phyloP scores from a whole-genome alignment of 768 basidiomycete species.

The Lentinus tigrinus region DNA sequence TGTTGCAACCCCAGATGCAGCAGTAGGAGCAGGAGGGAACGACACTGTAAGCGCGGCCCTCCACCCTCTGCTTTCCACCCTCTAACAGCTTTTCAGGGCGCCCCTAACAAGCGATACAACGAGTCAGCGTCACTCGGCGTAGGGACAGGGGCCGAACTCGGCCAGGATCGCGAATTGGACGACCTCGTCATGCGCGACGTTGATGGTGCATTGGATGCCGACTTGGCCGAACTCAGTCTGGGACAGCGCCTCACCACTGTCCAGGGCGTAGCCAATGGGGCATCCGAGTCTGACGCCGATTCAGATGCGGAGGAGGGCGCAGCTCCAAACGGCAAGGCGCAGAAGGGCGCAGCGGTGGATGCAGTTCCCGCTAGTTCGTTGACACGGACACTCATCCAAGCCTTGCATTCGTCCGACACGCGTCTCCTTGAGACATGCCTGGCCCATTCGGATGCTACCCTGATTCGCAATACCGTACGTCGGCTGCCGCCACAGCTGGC shows the following conservation, averaged over 20 bases:
- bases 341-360: conserved; percentile 32
- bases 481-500: conserved; percentile 85
- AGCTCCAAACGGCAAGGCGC: conserved; percentile 18
- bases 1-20: conserved; percentile 33
- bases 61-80: background rate
- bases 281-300: conserved; percentile 38
- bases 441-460: conserved; percentile 71
- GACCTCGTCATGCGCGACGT: conserved; percentile 48
- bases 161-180: conserved; percentile 53
- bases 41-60: conserved; percentile 7
- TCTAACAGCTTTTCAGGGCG: conserved; percentile 30
- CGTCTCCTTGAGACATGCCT: conserved; percentile 85
- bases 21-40: conserved; percentile 31
- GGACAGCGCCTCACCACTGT: conserved; percentile 86
- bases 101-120: conserved; percentile 62
- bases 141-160: conserved; percentile 63
- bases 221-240: conserved; percentile 87
- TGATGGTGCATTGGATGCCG: conserved; percentile 74
- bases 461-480: conserved; percentile 86
- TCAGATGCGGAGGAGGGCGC: conserved; percentile 46
- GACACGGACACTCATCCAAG: conserved; percentile 92
- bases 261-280: conserved; percentile 45
- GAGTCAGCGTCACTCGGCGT: conserved; percentile 63
- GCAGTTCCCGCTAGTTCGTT: conserved; percentile 80
- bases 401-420: conserved; percentile 91